These are phyloP conservation scores for Chaetothyriales sp. DNA, from an alignment of 2,329 filamentous ascomycete genomes.

Conservation along the genomic window DNA sequence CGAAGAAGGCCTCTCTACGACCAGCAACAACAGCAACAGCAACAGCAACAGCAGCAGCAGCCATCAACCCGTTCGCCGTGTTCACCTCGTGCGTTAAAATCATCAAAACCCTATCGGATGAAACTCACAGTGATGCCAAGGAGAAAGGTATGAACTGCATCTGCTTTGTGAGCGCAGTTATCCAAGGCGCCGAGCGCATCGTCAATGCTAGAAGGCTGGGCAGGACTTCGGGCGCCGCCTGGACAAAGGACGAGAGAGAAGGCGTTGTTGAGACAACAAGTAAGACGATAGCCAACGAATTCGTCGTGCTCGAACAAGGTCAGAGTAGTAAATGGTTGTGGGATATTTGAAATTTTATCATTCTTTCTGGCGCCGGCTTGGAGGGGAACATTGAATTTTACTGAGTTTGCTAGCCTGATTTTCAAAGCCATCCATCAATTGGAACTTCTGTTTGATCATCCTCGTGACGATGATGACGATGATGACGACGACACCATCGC, in stretches of 20 bases:
- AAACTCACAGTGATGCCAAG: constrained; percentile 12
- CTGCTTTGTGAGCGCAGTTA: constrained; percentile 17
- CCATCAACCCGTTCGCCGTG: constrained; percentile 18
- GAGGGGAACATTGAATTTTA: too few species aligned
- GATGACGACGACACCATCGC: too few species aligned
- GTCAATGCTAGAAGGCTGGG: constrained; percentile 10
- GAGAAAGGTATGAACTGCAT: constrained; percentile 17
- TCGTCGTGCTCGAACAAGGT: constrained; percentile 1
- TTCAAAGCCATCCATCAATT: too few species aligned
- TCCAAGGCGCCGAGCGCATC: constrained; percentile 17
- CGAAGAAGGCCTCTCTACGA: background rate
- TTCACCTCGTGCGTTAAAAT: constrained; percentile 17
- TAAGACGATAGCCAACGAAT: constrained; percentile 7
- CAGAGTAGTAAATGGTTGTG: constrained; percentile 6
- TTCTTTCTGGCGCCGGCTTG: too few species aligned
- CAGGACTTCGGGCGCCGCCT: constrained; percentile 6
- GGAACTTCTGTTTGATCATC: too few species aligned
- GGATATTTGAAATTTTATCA: constrained; percentile 4
- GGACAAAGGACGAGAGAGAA: constrained; percentile 14
- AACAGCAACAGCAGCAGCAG: constrained; percentile 11
- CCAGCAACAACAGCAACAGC: constrained; percentile 10
- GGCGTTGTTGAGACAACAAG: constrained; percentile 8
- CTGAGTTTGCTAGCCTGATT: too few species aligned
- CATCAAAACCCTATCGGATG: constrained; percentile 17
- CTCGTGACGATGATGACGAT: too few species aligned